Base-by-base conservation (phyloP, 495 filamentous ascomycete species). In the Xylaria palmicola region DNA sequence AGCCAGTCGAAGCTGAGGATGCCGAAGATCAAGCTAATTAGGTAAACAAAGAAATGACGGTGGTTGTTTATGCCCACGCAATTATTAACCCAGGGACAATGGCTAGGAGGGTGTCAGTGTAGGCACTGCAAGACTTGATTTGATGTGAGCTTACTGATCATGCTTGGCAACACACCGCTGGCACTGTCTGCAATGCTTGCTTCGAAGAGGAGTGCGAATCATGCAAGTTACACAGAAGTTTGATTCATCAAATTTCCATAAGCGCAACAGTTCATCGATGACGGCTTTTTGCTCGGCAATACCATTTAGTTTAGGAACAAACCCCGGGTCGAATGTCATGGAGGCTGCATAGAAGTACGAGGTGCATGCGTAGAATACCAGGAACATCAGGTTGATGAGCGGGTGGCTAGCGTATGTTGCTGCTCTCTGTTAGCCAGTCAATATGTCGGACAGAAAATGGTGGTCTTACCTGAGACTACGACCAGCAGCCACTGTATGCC, bases 61-160 rank as follows among this genome's bases (percentile, higher is more conserved):
- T 96, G 87, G 70, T 98, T 98, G 69, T 96, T 97, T 39, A 93
- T 82, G 41, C 90, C 94, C 39, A 98, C 85, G 69, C 94, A 98
- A 75, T 97, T 97, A 73, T 94, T 88, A 37, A 97, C 91, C 94
- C 94, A 98, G 0, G 94, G 94, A 67, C 94, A 98, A 71, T 98
- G 94, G 67, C 93, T 98, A 59, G 34, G 24, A 29, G n/a, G 13
- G 8, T 5, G 72, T 90, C 71, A 87, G 49, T 26, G 5, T 10
- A 8, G 24, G 19, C n/a, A 54, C n/a, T 7, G 29, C 4, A 15
- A 32, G n/a, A 44, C 52, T 22, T 12, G 27, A 22, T 5, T 9
- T n/a, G 32, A 20, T 37, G 24, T 39, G 48, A 32, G 72, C 92
- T 79, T 76, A 97, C 93, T 98, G 94, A 70, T 98, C 94, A 74